Conservation (phyloP, 2,329 filamentous ascomycete genomes). For the Diaporthe longicolla region DNA sequence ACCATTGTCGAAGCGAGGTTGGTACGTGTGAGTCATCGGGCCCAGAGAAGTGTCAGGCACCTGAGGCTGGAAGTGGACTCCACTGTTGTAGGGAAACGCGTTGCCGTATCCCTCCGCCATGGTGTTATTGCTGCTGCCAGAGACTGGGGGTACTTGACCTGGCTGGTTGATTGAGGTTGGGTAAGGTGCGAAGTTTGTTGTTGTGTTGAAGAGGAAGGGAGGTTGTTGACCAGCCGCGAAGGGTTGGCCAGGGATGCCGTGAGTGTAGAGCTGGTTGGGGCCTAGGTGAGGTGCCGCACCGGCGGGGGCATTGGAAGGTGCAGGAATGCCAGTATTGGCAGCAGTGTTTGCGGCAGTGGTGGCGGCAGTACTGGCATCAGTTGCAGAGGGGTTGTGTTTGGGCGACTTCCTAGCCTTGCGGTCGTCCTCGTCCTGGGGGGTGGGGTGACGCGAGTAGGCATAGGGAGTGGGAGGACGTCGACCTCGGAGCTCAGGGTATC, state of each 20-base stretch:
- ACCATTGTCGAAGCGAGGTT: conserved; percentile 65
- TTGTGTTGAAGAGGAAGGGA: conserved; percentile 18
- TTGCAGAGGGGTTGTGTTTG: not conserved
- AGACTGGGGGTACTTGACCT: conserved; percentile 20
- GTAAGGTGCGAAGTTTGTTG: conserved; percentile 9
- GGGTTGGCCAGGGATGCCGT: conserved; percentile 35
- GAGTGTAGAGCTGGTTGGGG: conserved; percentile 43
- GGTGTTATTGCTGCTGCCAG: not conserved
- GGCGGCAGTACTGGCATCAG: not conserved
- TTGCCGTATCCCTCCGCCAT: conserved; percentile 59
- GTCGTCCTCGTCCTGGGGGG: not conserved
- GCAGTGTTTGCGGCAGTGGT: conserved; percentile 6
- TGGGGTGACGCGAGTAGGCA: conserved; percentile 1
- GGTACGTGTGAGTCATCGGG: conserved; percentile 67
- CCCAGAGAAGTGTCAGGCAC: conserved; percentile 71
- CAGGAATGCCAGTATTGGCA: conserved; percentile 11
- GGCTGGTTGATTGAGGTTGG: conserved; percentile 8
- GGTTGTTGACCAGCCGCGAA: conserved; percentile 9
- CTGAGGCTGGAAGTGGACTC: conserved; percentile 70
- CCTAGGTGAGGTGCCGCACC: conserved; percentile 31
- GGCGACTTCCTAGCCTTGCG: not conserved
- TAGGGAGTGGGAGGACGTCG: conserved; percentile 19
- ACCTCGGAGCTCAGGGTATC: not conserved
- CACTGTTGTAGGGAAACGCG: conserved; percentile 57
- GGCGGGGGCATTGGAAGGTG: conserved; percentile 36